phyloP scores from a whole-genome alignment of 2,329 filamentous ascomycete genomes.

The Alternaria dauci region DNA sequence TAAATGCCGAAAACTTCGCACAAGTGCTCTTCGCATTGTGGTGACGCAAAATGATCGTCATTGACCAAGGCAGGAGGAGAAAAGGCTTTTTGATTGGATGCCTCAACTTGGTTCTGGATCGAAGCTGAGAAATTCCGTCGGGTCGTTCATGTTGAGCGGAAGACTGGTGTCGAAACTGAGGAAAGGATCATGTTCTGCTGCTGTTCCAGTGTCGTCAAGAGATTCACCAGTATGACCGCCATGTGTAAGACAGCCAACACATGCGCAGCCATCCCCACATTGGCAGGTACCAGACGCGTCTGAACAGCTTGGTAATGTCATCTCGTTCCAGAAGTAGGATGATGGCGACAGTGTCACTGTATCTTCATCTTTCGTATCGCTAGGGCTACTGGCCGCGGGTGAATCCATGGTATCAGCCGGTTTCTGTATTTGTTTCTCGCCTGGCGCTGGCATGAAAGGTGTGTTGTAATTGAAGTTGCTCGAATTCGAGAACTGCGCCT shows the following conservation, averaged over 20 bases:
- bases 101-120: constrained; percentile 8
- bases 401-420: constrained; percentile 22
- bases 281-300: constrained; percentile 61
- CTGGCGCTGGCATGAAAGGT: constrained; percentile 17
- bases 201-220: constrained; percentile 35
- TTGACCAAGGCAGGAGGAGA: neutral
- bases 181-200: constrained; percentile 25
- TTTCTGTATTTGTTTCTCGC: constrained; percentile 20
- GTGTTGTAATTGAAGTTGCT: constrained; percentile 16
- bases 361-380: constrained; percentile 44
- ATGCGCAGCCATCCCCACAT: constrained; percentile 62
- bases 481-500: constrained; percentile 28
- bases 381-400: constrained; percentile 38
- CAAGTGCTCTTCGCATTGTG: neutral
- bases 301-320: constrained; percentile 54
- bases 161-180: constrained; percentile 24
- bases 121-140: constrained; percentile 22
- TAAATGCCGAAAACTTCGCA: neutral
- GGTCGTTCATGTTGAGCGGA: constrained; percentile 13
- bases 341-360: constrained; percentile 49
- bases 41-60: neutral
- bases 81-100: neutral
- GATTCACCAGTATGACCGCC: constrained; percentile 58
- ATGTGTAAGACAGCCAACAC: constrained; percentile 63
- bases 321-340: constrained; percentile 49